Conservation (phyloP, 2,329 filamentous ascomycete species). For the Coniochaeta hoffmannii region DNA sequence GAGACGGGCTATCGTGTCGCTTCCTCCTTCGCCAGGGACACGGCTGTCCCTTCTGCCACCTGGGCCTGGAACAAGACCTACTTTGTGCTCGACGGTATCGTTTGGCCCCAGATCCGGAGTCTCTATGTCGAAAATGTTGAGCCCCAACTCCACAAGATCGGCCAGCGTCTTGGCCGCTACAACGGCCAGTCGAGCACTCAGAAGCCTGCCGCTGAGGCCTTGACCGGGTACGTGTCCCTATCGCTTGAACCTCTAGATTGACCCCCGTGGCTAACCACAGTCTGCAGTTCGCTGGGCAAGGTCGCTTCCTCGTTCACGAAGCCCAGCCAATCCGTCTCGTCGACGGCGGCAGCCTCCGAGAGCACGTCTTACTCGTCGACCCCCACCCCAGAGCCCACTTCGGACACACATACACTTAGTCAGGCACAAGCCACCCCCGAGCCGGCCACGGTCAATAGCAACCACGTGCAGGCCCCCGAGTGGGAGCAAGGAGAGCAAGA, state of each 20-base stretch:
- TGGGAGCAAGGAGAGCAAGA: slow-evolving; percentile 35
- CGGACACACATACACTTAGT: not conserved
- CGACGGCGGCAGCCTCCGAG: slow-evolving; percentile 19
- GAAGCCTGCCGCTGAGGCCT: slow-evolving; percentile 17
- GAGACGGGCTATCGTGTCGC: slow-evolving; percentile 59
- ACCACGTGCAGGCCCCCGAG: slow-evolving; percentile 35
- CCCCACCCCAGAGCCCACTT: not conserved
- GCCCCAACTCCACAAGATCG: slow-evolving; percentile 88
- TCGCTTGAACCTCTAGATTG: not conserved
- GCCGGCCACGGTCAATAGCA: slow-evolving; percentile 10
- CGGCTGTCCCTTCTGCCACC: slow-evolving; percentile 63
- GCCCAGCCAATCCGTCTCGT: slow-evolving; percentile 19
- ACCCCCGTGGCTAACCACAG: not conserved
- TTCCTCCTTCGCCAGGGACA: slow-evolving; percentile 59
- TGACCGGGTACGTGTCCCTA: slow-evolving; percentile 18
- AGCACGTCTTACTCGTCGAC: slow-evolving; percentile 14
- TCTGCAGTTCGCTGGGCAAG: slow-evolving; percentile 18
- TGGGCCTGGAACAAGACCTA: slow-evolving; percentile 64
- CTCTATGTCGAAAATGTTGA: slow-evolving; percentile 90
- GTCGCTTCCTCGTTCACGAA: slow-evolving; percentile 30
- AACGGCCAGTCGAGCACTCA: slow-evolving; percentile 33
- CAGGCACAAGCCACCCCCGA: slow-evolving; percentile 7
- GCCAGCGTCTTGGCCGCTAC: slow-evolving; percentile 77
- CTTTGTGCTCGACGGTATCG: slow-evolving; percentile 63
- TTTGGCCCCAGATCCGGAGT: slow-evolving; percentile 75